Base-by-base conservation (phyloP, 2,329 filamentous ascomycete genomes). In the Colletotrichum theobromicola region DNA sequence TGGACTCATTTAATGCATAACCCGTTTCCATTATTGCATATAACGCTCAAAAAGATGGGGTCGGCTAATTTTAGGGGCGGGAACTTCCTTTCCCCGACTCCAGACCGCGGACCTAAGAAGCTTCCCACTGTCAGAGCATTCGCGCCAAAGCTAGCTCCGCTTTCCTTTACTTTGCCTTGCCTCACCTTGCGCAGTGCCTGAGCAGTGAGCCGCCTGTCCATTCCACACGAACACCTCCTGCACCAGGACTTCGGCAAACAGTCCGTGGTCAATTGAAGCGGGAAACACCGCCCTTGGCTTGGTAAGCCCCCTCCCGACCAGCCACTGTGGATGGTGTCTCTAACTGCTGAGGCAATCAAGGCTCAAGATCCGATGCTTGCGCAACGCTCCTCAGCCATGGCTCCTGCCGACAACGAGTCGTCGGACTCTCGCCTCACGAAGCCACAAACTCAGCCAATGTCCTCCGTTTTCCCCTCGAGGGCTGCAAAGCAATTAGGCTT, bases 401-500 rank as follows among this genome's bases (percentile, higher is more conserved):
- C 72, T 63, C 42, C 62, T 0, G n/a, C n/a, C 55, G 46, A 62
- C 62, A 72, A 75, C 50, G 50, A 77, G 68, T 74, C 67, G 60
- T 34, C 62, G 18, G 71, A 68, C 63, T 67, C 70, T 67, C 71
- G 58, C 65, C 72, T 63, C 21, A 53, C 68, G 34, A 72, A 42
- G 62, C 79, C 74, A 30, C 79, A 66, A 70, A 75, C 65, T 37
- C 75, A 76, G 55, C 67, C 62, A 67, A 70, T 67, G 67, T 37
- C 74, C 67, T 70, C 76, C 13, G 24, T 66, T 50, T 75, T 77
- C 42, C 69, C 68, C 16, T 37, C 63, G 24, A 67, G 76, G 18
- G 67, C 64, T 4, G 30, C 75, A 34, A 76, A 89, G 68, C 93
- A 95, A 82, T 84, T 95, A 16, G 88, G 91, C 28, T 84, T 98